Evolutionary conservation across 2,329 filamentous ascomycete genomes (phyloP), one percentile per base, ranked within the genome.

Genomic region (Colletotrichum liriopes): DNA sequence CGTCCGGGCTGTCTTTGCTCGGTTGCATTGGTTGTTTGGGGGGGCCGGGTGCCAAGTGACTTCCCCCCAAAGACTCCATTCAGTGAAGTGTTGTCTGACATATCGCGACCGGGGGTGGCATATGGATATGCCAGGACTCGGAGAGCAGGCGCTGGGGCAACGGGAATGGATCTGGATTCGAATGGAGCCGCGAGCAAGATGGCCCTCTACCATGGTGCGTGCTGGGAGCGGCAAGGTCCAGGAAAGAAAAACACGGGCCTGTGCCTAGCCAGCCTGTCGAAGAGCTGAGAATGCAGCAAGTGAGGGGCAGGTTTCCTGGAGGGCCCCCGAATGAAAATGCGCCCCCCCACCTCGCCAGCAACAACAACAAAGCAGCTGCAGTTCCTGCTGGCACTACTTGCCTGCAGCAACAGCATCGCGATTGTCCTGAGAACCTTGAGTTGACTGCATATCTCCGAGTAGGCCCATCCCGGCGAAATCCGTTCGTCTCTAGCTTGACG

Each of bases 341-440:
- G 29, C 29, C 29, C 39, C 70, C 62, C 70, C 70, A 64, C 70
- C 65, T 65, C 59, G 70, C 65, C 65, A 29, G 70, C 70, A 70
- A 70, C 65, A 68, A n/a, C 52, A 68, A n/a, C 52, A 51, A 32
- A 64, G 37, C 32, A 67, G 56, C 35, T 51, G 49, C 65, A 62
- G 55, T 41, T 59, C 26, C 65, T 59, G 35, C 65, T 59, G 56
- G 55, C 43, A 59, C 23, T 49, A 55, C 43, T 29, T 55, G 49
- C 61, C 49, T 55, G 49, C 49, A 64, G 39, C 49, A 49, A 47
- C 26, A 39, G n/a, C 65, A 54, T 45, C 18, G 23, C 37, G 35
- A 62, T 62, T 37, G 23, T 54, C 49, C 58, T 55, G 23, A 18
- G 37, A 64, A 64, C 61, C 49, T 64, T 64, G 61, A 45, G 23